These are phyloP conservation scores for Trypanosomatidae sp. DNA, from an alignment of 208 protist species.

Conservation along the genomic window DNA sequence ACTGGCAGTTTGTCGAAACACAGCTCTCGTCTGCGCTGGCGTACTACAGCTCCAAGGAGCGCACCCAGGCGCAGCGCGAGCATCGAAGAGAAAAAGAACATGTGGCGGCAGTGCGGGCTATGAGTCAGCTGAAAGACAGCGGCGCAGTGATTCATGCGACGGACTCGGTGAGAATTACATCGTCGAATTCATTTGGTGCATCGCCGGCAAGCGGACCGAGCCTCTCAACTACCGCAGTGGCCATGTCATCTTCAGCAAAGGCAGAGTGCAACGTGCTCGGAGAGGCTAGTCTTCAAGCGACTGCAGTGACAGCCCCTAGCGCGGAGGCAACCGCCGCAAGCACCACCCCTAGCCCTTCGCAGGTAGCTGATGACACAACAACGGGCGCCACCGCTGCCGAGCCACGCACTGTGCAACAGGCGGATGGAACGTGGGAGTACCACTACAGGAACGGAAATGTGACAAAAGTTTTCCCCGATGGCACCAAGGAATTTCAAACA, in stretches of 20 bases:
- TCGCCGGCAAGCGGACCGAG: neutral
- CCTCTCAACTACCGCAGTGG: neutral
- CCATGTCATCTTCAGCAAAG: neutral
- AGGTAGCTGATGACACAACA: neutral
- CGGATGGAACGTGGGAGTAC: constrained; percentile 82
- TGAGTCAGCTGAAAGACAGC: constrained; percentile 55
- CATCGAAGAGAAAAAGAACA: constrained; percentile 48
- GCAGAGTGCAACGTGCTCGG: neutral
- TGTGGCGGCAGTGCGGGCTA: constrained; percentile 34
- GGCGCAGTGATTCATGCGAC: constrained; percentile 46
- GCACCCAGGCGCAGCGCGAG: constrained; percentile 21
- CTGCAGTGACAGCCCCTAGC: neutral
- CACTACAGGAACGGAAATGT: constrained; percentile 69
- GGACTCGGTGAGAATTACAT: constrained; percentile 40
- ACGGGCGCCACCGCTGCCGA: constrained; percentile 11
- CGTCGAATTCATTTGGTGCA: neutral
- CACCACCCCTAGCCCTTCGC: neutral
- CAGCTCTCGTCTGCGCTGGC: constrained; percentile 43
- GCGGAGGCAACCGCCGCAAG: neutral
- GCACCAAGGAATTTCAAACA: constrained; percentile 66
- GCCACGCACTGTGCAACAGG: constrained; percentile 45
- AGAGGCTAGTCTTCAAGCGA: neutral
- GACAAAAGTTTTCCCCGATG: constrained; percentile 51
- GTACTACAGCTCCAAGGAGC: constrained; percentile 60
- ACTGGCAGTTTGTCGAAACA: constrained; percentile 73